These are phyloP conservation scores for Kondoa subrosea DNA, from an alignment of 768 basidiomycete species.

Conservation along the genomic window DNA sequence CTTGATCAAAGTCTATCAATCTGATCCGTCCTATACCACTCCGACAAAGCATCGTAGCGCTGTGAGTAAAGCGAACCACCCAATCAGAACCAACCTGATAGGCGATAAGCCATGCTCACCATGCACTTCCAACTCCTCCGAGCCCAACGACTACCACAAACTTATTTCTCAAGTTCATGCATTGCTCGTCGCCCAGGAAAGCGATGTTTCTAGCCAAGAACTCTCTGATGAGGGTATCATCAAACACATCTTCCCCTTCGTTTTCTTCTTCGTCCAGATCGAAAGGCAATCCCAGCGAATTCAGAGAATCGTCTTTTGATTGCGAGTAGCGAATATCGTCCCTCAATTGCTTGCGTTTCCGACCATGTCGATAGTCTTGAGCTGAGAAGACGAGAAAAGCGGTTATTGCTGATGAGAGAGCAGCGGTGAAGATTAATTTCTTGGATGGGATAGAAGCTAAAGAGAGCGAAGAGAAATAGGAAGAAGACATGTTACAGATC, in stretches of 20 bases:
- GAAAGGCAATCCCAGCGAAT: neutral
- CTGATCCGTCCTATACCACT: conserved; percentile 25
- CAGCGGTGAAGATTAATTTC: neutral
- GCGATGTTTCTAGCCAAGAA: conserved; percentile 85
- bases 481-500: neutral
- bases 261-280: neutral
- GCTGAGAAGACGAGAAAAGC: neutral
- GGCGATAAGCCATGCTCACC: conserved; percentile 46
- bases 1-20: conserved; percentile 70
- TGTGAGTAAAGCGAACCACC: conserved; percentile 30
- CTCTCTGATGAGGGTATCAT: conserved; percentile 69
- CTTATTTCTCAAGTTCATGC: conserved; percentile 55
- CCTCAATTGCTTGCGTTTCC: conserved; percentile 7
- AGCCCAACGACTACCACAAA: conserved; percentile 81
- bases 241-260: conserved; percentile 20
- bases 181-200: conserved; percentile 79
- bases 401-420: neutral
- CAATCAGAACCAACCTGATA: conserved; percentile 60
- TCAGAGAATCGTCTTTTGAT: neutral
- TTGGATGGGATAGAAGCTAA: neutral
- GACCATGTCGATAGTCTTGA: neutral
- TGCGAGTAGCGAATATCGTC: conserved; percentile 7
- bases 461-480: neutral
- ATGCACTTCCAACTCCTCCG: conserved; percentile 91
- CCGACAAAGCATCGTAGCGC: conserved; percentile 26